A percentile compares a stretch with the other conserved stretches of the same genome.
Conservation (phyloP, 495 filamentous ascomycete species). For the Parachaetomium inaequale region DNA sequence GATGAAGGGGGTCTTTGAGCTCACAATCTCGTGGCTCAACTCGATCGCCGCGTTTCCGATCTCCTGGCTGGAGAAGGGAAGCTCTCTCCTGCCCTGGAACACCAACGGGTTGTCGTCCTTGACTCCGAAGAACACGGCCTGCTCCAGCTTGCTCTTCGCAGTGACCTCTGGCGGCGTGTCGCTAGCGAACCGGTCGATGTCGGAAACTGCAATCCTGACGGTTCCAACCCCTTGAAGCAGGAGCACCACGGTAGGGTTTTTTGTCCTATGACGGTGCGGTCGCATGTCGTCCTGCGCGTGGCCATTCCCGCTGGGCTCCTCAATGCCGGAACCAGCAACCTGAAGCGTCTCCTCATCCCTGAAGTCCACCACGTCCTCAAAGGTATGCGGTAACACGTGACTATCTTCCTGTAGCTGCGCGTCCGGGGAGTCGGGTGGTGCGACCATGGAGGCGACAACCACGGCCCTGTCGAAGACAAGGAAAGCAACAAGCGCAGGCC, state of each 20-base stretch:
- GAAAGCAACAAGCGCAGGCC: slow-evolving; percentile 74
- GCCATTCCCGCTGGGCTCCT: slow-evolving; percentile 46
- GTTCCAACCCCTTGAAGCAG: slow-evolving; percentile 77
- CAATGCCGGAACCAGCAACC: slow-evolving; percentile 59
- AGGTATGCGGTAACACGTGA: slow-evolving; percentile 54
- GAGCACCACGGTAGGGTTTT: slow-evolving; percentile 63
- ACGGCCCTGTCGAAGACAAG: slow-evolving; percentile 72
- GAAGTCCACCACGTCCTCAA: slow-evolving; percentile 82
- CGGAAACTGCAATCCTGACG: slow-evolving; percentile 63
- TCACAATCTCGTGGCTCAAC: slow-evolving; percentile 78
- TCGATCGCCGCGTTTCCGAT: slow-evolving; percentile 72
- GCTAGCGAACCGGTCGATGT: slow-evolving; percentile 50
- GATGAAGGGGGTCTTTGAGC: slow-evolving; percentile 68
- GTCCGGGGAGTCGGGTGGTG: slow-evolving; percentile 58
- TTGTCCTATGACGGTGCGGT: slow-evolving; percentile 48
- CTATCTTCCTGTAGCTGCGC: slow-evolving; percentile 66
- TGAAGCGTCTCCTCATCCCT: slow-evolving; percentile 60
- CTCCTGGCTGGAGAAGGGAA: slow-evolving; percentile 62
- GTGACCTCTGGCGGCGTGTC: slow-evolving; percentile 56
- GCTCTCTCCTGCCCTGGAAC: slow-evolving; percentile 60
- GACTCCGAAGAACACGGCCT: slow-evolving; percentile 87
- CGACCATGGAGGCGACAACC: slow-evolving; percentile 66
- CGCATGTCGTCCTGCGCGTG: slow-evolving; percentile 42
- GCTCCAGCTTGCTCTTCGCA: slow-evolving; percentile 83
- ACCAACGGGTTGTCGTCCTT: slow-evolving; percentile 76